These are phyloP conservation scores for Rutidosis leptorrhynchoides DNA, from an alignment of 129 eudicot species.

Conservation along the genomic window DNA sequence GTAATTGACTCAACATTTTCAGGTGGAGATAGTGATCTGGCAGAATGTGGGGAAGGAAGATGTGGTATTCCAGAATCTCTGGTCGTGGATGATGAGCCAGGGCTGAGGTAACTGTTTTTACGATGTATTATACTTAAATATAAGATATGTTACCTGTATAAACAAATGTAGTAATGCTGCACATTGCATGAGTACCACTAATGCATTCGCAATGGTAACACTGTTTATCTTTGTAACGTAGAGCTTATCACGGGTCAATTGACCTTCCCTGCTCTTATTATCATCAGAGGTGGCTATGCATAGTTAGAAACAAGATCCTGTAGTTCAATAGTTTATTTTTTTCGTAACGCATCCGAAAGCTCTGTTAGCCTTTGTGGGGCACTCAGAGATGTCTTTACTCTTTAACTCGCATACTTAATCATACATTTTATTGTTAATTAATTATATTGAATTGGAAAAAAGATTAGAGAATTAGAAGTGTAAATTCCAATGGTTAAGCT, in stretches of 20 bases:
- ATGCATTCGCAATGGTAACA: not conserved
- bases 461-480: not conserved
- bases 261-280: not conserved
- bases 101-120: constrained; percentile 14
- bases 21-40: constrained; percentile 2
- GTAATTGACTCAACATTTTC: no score
- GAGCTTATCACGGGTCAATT: not conserved
- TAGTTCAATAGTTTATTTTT: not conserved
- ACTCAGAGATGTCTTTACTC: not conserved
- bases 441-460: not conserved
- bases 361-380: not conserved
- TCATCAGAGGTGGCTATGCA: not conserved
- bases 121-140: not conserved
- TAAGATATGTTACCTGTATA: not conserved
- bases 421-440: no score
- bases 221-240: not conserved
- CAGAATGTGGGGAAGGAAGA: not conserved
- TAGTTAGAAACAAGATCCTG: not conserved
- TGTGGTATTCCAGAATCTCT: constrained; percentile 7
- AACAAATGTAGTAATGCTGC: not conserved
- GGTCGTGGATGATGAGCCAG: constrained; percentile 2
- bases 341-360: not conserved
- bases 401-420: no score
- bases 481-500: not conserved
- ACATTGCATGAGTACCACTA: not conserved